These are phyloP conservation scores for Candida dubliniensis DNA, from an alignment of 1,139 yeast species.

Conservation along the genomic window DNA sequence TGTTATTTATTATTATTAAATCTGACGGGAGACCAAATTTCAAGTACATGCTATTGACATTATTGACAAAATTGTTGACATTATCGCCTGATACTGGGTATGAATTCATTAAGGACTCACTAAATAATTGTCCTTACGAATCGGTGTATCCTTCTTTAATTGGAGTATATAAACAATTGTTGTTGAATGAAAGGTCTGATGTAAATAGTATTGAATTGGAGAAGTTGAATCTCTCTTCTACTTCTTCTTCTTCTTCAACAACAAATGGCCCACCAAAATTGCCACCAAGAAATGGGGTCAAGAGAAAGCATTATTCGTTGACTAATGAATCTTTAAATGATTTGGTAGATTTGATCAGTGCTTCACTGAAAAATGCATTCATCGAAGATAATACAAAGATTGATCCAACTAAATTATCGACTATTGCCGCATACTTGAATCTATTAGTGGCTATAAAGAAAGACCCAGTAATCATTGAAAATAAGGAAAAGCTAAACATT, in stretches of 20 bases:
- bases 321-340: slow-evolving; percentile 36
- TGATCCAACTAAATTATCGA: slow-evolving; percentile 35
- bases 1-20: slow-evolving; percentile 26
- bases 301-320: slow-evolving; percentile 37
- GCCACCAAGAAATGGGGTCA: slow-evolving; percentile 18
- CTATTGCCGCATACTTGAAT: slow-evolving; percentile 55
- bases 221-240: slow-evolving; percentile 2
- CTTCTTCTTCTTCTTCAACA: too few species aligned
- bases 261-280: slow-evolving; percentile 17
- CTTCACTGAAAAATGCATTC: slow-evolving; percentile 34
- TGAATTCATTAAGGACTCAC: slow-evolving; percentile 62
- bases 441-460: slow-evolving; percentile 47
- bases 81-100: slow-evolving; percentile 59
- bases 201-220: slow-evolving; percentile 11
- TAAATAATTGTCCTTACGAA: slow-evolving; percentile 67
- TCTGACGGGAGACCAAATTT: slow-evolving; percentile 18
- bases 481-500: slow-evolving; percentile 16
- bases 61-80: slow-evolving; percentile 57
- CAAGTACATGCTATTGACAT: slow-evolving; percentile 41
- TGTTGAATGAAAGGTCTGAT: slow-evolving; percentile 25
- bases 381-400: slow-evolving; percentile 16
- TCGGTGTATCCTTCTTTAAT: slow-evolving; percentile 59
- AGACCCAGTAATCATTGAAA: slow-evolving; percentile 19
- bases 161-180: slow-evolving; percentile 66
- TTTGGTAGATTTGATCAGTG: slow-evolving; percentile 40